Percentiles rank a stretch among this genome's conserved stretches.
Evolutionary conservation across 1,284 basidiomycete genomes (phyloP).

Genomic region (Paramarasmius palmivorus): DNA sequence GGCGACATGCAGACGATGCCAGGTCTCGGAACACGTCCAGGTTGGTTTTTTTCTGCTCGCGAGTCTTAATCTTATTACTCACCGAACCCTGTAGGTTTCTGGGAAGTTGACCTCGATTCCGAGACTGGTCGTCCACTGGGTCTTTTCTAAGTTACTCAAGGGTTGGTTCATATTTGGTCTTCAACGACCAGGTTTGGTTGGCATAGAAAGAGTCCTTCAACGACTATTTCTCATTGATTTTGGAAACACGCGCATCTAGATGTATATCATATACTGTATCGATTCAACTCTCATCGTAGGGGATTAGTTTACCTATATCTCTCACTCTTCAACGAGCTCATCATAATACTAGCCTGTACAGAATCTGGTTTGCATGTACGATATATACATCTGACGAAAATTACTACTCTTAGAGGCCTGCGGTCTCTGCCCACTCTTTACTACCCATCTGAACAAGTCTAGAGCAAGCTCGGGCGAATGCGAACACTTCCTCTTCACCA

Average conservation of each 20-base stretch:
- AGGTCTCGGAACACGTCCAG: conserved; percentile 91
- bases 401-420: conserved; percentile 40
- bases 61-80: background rate
- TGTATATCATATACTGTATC: no score
- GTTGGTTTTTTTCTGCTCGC: conserved; percentile 35
- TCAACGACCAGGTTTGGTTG: no score
- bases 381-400: no score
- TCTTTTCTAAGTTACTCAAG: conserved; percentile 46
- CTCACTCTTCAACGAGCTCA: no score
- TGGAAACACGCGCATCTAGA: no score
- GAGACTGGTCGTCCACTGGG: conserved; percentile 73
- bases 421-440: conserved; percentile 79
- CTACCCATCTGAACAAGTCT: conserved; percentile 92
- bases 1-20: conserved; percentile 99
- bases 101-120: conserved; percentile 83
- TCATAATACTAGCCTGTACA: no score
- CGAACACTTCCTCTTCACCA: conserved; percentile 4
- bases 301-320: no score
- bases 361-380: no score
- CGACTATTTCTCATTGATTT: no score
- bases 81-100: conserved; percentile 61
- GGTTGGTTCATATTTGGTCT: no score
- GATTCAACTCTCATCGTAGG: no score
- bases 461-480: conserved; percentile 44
- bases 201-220: no score